These are phyloP conservation scores for Oropetium thomaeum DNA, from an alignment of 176 grass and related monocot genomes.

Conservation along the genomic window DNA sequence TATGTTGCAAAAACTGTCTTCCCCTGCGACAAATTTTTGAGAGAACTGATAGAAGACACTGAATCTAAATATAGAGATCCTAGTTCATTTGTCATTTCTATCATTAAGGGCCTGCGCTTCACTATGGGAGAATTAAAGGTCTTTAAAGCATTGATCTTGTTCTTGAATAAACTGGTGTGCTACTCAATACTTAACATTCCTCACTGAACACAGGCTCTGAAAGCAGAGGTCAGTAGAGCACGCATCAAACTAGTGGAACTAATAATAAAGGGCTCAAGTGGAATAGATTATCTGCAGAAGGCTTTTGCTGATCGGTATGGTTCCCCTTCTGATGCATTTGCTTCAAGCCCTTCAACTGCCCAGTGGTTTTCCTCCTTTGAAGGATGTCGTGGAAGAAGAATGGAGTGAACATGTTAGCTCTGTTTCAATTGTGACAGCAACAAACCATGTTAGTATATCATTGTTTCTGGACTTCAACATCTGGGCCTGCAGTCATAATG, in stretches of 20 bases:
- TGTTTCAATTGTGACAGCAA: conserved; percentile 39
- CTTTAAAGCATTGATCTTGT: conserved; percentile 1
- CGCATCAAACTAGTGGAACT: conserved; percentile 69
- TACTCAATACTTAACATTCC: neutral
- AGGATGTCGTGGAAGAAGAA: conserved; percentile 58
- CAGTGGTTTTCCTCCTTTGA: conserved; percentile 58
- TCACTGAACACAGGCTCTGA: conserved; percentile 57
- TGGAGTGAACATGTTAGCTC: conserved; percentile 70
- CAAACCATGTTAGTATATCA: conserved; percentile 53
- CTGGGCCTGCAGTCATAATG: neutral
- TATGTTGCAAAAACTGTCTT: conserved; percentile 57
- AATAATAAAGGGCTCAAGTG: conserved; percentile 77
- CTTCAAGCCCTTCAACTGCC: conserved; percentile 53
- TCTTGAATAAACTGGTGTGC: conserved; percentile 28
- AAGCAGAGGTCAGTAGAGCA: conserved; percentile 67
- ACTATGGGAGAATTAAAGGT: conserved; percentile 91
- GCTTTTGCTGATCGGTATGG: conserved; percentile 78
- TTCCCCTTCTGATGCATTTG: conserved; percentile 37
- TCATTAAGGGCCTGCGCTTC: conserved; percentile 79
- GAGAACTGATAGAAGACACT: conserved; percentile 49
- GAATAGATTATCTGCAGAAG: conserved; percentile 84
- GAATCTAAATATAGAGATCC: conserved; percentile 36
- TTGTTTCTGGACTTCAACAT: neutral
- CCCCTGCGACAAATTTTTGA: conserved; percentile 69
- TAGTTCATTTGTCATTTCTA: conserved; percentile 58